Evolutionary conservation across 345 rosid species (phyloP).

Genomic region (Eucalyptus tenuipes): DNA sequence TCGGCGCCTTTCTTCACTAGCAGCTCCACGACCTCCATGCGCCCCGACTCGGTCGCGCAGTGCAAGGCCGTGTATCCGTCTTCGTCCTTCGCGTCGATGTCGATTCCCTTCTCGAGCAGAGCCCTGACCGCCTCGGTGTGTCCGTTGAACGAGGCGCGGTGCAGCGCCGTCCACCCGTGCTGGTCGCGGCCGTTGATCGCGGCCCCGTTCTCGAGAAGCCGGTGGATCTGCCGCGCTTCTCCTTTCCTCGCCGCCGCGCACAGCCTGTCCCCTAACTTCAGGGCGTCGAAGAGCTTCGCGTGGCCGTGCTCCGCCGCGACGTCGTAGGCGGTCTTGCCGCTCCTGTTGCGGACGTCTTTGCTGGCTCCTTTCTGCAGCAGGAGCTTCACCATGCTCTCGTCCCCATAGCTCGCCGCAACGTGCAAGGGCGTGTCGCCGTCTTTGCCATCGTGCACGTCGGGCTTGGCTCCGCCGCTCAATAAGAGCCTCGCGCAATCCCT

Average conservation of each 20-base stretch:
- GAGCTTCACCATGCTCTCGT: constrained; percentile 38
- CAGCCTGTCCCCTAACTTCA: constrained; percentile 39
- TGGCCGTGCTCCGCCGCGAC: constrained; percentile 43
- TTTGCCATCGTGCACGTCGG: constrained; percentile 4
- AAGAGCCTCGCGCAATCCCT: constrained; percentile 33
- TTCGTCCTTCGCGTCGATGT: constrained; percentile 38
- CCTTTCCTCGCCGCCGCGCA: constrained; percentile 46
- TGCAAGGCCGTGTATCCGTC: constrained; percentile 64
- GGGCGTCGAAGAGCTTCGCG: constrained; percentile 24
- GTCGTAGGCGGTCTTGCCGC: constrained; percentile 34
- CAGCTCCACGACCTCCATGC: constrained; percentile 34
- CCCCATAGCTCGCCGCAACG: constrained; percentile 32
- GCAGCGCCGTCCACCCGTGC: constrained; percentile 62
- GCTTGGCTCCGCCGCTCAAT: constrained; percentile 26
- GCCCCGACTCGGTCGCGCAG: constrained; percentile 51
- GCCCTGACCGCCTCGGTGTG: constrained; percentile 15
- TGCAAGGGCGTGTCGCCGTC: constrained; percentile 48
- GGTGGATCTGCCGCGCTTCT: constrained; percentile 16
- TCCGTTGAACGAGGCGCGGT: constrained; percentile 54
- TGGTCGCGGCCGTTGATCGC: constrained; percentile 35
- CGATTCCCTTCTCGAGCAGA: constrained; percentile 40
- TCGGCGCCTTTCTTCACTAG: constrained; percentile 47
- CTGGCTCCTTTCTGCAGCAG: constrained; percentile 39
- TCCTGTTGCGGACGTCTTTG: constrained; percentile 28
- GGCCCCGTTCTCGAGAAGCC: constrained; percentile 39